phyloP scores from a whole-genome alignment of 441 rosid genomes.

The California macrophylla region DNA sequence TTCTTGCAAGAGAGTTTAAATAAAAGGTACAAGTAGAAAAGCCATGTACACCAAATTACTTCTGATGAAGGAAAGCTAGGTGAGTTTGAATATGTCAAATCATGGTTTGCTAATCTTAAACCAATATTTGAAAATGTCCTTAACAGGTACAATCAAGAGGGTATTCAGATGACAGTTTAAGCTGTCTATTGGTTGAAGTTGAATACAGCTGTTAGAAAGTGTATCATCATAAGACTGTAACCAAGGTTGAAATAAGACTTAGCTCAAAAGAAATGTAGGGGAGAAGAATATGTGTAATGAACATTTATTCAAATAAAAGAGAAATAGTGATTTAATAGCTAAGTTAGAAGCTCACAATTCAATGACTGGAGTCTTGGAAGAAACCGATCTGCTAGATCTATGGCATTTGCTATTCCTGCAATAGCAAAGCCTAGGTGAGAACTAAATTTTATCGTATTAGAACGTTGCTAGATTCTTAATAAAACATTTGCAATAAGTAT shows the following conservation, averaged over 20 bases:
- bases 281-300: background rate
- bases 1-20: background rate
- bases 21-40: background rate
- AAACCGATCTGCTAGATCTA: conserved; percentile 72
- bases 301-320: background rate
- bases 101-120: background rate
- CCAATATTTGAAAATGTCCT: background rate
- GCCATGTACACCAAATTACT: background rate
- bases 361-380: conserved; percentile 67
- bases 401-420: conserved; percentile 83
- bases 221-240: background rate
- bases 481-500: background rate
- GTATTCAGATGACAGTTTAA: background rate
- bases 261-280: background rate
- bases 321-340: background rate
- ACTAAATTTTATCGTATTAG: background rate
- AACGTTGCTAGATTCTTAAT: background rate
- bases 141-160: background rate
- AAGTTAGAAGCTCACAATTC: conserved; percentile 47
- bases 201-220: background rate
- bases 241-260: background rate
- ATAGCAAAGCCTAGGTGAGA: conserved; percentile 3
- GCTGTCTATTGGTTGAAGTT: background rate
- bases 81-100: background rate
- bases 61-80: background rate